Conservation (phyloP, 495 filamentous ascomycete genomes). For the Talaromyces adpressus region DNA sequence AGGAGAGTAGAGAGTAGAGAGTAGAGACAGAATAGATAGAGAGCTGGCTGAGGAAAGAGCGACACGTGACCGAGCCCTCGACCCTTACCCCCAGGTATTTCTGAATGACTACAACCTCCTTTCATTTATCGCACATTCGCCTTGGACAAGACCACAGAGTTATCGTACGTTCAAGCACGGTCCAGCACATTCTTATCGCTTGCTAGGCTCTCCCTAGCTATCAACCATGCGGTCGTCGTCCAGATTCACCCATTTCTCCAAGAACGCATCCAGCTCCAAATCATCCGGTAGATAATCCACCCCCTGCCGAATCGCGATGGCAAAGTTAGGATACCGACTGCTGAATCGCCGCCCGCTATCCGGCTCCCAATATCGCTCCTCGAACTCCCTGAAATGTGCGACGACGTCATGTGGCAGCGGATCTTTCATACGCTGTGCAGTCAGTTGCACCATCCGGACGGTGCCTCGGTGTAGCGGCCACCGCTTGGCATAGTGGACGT, state of each 20-base stretch:
- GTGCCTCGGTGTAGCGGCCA: slow-evolving; percentile 27
- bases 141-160: too few species aligned
- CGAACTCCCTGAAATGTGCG: slow-evolving; percentile 24
- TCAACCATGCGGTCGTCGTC: background rate
- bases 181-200: background rate
- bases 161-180: too few species aligned
- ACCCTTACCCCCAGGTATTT: too few species aligned
- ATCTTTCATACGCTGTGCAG: slow-evolving; percentile 19
- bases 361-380: slow-evolving; percentile 17
- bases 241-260: slow-evolving; percentile 23
- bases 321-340: slow-evolving; percentile 29
- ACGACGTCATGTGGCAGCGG: slow-evolving; percentile 22
- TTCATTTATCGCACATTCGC: too few species aligned
- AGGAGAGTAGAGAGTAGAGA: background rate
- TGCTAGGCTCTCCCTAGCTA: too few species aligned
- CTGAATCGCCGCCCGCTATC: slow-evolving; percentile 18
- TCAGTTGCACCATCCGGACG: slow-evolving; percentile 27
- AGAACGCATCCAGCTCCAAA: slow-evolving; percentile 19
- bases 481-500: slow-evolving; percentile 18
- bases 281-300: slow-evolving; percentile 8
- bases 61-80: too few species aligned
- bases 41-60: background rate
- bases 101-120: too few species aligned
- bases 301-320: slow-evolving; percentile 4
- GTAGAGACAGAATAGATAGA: background rate